phyloP scores from a whole-genome alignment of 176 grass and related monocot genomes.

The Paspalum vaginatum region DNA sequence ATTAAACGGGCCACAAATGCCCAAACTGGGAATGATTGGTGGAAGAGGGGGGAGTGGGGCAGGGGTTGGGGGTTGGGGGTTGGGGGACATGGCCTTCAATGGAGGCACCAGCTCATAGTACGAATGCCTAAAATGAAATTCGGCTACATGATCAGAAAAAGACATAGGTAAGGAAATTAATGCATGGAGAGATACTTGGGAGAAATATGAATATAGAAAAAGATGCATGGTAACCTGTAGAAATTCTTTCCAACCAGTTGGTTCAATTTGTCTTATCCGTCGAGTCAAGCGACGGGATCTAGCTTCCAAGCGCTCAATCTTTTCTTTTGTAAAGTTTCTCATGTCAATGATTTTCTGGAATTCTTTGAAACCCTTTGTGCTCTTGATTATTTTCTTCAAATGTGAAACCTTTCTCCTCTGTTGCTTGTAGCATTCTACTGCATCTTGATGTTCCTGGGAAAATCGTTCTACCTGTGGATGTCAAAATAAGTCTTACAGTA shows the following conservation, averaged over 20 bases:
- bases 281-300: conserved; percentile 67
- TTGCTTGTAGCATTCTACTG: conserved; percentile 73
- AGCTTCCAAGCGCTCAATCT: conserved; percentile 81
- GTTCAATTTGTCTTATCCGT: conserved; percentile 93
- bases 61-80: neutral
- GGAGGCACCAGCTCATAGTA: conserved; percentile 11
- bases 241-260: conserved; percentile 99
- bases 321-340: conserved; percentile 87
- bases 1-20: neutral
- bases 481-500: conserved; percentile 7
- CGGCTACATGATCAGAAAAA: conserved; percentile 8
- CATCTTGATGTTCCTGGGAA: conserved; percentile 73
- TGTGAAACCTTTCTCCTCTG: conserved; percentile 85
- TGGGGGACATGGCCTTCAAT: neutral
- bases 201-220: conserved; percentile 35
- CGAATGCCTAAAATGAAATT: conserved; percentile 27
- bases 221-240: conserved; percentile 66
- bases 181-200: conserved; percentile 33
- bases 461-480: conserved; percentile 67
- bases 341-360: conserved; percentile 87
- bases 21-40: conserved; percentile 5
- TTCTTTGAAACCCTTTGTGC: conserved; percentile 82
- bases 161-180: conserved; percentile 25
- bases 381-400: conserved; percentile 89
- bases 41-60: neutral